Evolutionary conservation across 1,284 basidiomycete species (phyloP), one percentile per base, ranked within the genome.

Genomic region (Lentinula novae-zelandiae): DNA sequence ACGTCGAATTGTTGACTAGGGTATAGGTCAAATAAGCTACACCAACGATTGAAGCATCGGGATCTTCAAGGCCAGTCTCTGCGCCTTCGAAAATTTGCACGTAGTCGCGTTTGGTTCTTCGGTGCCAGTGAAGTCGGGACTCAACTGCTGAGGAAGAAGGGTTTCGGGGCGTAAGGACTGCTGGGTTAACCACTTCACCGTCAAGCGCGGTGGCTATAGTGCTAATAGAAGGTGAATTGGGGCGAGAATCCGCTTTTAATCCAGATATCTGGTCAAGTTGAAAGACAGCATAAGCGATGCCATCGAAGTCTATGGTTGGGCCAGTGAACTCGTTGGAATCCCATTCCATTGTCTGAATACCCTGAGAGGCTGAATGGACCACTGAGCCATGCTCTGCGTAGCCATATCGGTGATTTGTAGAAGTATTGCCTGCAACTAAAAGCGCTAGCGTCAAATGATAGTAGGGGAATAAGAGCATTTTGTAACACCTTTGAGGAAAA

Each of bases 41-140:
- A 9, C 77, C 78, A 66, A 79, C 59, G 33, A 80, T 75, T 5
- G 78, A 73, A 7, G 67, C 78, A 62, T 80, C 78, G 22, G 75
- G 66, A 61, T 73, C 73, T 5, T 57, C 67, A 1, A 65, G 60
- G 2, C 68, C 69, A 9, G 67, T 71, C 3, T 74, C 73, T 3
- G 73, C 72, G 1, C 76, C 76, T 2, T 64, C 58, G 62, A 79
- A 79, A 7, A 79, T 72, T 38, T 72, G 64, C 2, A 70, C 62
- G 57, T 76, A 78, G 27, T 69, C 68, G 13, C 64, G 60, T 22
- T 66, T 56, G 20, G 64, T 54, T 20, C 74, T 71, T 38, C 67
- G 66, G 33, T 27, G 27, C 27, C 27, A 27, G 27, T 27, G 27
- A 27, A 27, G 27, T 27, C 27, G 27, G 27, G 27, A 27, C 27